Percentiles rank a stretch among this genome's conserved stretches.
Evolutionary conservation across 495 filamentous ascomycete genomes (phyloP).

Genomic region (Hypoxylon perforatum): DNA sequence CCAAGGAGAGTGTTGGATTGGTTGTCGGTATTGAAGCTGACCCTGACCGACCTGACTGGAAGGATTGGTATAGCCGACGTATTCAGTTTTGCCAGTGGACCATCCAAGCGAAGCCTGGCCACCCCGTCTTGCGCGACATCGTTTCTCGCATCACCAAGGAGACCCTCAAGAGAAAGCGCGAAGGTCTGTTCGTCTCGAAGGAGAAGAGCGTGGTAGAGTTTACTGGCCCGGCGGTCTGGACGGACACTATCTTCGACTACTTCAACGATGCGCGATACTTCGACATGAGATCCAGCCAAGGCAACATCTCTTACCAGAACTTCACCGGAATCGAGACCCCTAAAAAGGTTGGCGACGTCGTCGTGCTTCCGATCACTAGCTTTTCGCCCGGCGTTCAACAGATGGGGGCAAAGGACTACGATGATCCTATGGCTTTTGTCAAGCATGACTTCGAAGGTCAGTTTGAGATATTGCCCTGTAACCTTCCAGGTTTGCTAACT

Average conservation of each 20-base stretch:
- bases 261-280: conserved; percentile 94
- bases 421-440: conserved; percentile 97
- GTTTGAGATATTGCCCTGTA: not conserved
- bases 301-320: conserved; percentile 84
- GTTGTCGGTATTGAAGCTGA: conserved; percentile 97
- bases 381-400: conserved; percentile 95
- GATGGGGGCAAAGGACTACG: conserved; percentile 90
- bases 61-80: conserved; percentile 92
- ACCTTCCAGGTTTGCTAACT: conserved; percentile 28
- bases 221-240: conserved; percentile 95
- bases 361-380: conserved; percentile 93
- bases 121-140: conserved; percentile 89
- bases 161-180: conserved; percentile 78
- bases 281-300: conserved; percentile 74
- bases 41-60: conserved; percentile 91
- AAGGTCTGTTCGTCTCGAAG: conserved; percentile 73
- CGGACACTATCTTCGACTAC: conserved; percentile 89
- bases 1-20: conserved; percentile 79
- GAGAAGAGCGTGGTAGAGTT: conserved; percentile 92
- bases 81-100: conserved; percentile 99
- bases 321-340: conserved; percentile 86
- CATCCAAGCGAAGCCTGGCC: conserved; percentile 93
- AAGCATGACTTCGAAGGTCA: conserved; percentile 96
- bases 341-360: conserved; percentile 93
- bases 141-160: conserved; percentile 86